phyloP scores from a whole-genome alignment of 768 basidiomycete genomes.

The Tulasnella calospora region DNA sequence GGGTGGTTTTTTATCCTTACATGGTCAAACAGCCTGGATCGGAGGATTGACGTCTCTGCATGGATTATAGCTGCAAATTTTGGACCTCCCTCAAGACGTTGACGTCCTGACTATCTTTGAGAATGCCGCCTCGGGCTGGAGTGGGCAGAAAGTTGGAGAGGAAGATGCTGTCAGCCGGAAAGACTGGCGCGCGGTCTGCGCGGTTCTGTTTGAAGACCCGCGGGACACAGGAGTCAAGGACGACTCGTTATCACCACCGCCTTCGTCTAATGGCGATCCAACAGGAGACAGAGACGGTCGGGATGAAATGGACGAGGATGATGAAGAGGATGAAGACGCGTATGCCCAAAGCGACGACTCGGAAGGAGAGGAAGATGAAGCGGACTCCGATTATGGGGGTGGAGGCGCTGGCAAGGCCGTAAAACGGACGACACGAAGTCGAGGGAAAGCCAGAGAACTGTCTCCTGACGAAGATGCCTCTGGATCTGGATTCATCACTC shows the following conservation, averaged over 20 bases:
- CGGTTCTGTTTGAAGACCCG: conserved; percentile 54
- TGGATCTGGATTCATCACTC: neutral
- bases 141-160: conserved; percentile 30
- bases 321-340: conserved; percentile 32
- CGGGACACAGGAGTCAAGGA: conserved; percentile 27
- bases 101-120: conserved; percentile 66
- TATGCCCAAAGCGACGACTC: conserved; percentile 10
- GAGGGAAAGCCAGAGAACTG: conserved; percentile 41
- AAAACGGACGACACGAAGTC: neutral
- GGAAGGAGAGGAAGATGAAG: conserved; percentile 4
- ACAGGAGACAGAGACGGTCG: conserved; percentile 35
- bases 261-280: conserved; percentile 29
- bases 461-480: neutral
- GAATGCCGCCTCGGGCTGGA: conserved; percentile 74
- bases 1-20: neutral
- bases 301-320: conserved; percentile 34
- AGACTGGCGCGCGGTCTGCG: conserved; percentile 79
- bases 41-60: neutral
- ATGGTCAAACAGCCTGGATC: neutral
- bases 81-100: conserved; percentile 58
- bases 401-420: neutral
- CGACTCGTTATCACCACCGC: neutral
- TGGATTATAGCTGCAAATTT: conserved; percentile 42
- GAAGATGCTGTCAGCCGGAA: conserved; percentile 49
- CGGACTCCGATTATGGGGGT: neutral